These are phyloP conservation scores for Salix caprea DNA, from an alignment of 345 rosid genomes.

Conservation along the genomic window DNA sequence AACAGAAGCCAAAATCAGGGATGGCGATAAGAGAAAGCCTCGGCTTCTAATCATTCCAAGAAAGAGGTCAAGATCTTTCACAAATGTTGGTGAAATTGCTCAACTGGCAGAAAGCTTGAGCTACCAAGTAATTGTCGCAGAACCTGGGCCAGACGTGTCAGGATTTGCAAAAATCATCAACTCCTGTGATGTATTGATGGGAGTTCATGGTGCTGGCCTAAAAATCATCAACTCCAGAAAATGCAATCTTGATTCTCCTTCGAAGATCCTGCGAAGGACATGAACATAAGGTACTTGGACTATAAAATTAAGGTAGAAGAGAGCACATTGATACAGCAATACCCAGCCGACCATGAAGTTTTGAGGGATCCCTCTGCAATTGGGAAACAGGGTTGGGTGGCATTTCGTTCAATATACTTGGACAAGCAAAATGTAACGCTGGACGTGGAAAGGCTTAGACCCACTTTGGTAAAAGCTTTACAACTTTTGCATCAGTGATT, in stretches of 20 bases:
- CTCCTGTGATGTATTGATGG: slow-evolving; percentile 57
- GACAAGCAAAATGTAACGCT: slow-evolving; percentile 65
- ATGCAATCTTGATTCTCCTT: slow-evolving; percentile 67
- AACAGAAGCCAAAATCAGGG: slow-evolving; percentile 20
- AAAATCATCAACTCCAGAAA: slow-evolving; percentile 84
- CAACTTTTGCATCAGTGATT: slow-evolving; percentile 40
- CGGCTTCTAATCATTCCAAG: slow-evolving; percentile 58
- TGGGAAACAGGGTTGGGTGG: slow-evolving; percentile 53
- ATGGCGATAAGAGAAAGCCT: slow-evolving; percentile 27
- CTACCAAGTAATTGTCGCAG: slow-evolving; percentile 46
- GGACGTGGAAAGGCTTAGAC: slow-evolving; percentile 53
- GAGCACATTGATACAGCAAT: slow-evolving; percentile 50
- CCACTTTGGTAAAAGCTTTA: slow-evolving; percentile 53
- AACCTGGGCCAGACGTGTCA: slow-evolving; percentile 42
- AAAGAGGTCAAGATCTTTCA: slow-evolving; percentile 50
- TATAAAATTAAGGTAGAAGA: slow-evolving; percentile 54
- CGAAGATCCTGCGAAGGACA: slow-evolving; percentile 49
- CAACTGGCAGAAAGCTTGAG: slow-evolving; percentile 44
- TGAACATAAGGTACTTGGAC: slow-evolving; percentile 66
- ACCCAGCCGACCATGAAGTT: slow-evolving; percentile 48
- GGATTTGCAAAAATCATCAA: slow-evolving; percentile 47
- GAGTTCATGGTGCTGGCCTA: slow-evolving; percentile 67
- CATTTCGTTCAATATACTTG: slow-evolving; percentile 56
- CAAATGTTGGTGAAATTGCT: slow-evolving; percentile 39
- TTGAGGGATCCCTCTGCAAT: slow-evolving; percentile 42